Base-by-base conservation (phyloP, 176 grass and related monocot genomes). In the Eremochloa ophiuroides region DNA sequence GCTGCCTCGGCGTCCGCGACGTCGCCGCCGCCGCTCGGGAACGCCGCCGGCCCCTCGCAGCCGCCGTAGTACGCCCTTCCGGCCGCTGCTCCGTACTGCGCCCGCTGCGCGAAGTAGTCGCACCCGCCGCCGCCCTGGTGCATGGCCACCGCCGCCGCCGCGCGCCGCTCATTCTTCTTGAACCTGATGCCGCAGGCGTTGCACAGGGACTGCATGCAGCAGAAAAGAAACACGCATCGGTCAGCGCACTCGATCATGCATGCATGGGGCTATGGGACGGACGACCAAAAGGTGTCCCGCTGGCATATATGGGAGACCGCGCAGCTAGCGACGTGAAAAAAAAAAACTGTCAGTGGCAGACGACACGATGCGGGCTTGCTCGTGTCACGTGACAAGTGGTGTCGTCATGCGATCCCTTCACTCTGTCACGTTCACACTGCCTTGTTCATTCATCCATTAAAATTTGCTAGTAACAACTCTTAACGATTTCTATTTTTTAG, bases 171-270 rank as follows among this genome's bases (percentile, higher is more conserved):
- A 13, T 94, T 88, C 76, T 94, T 91, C 86, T 94, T 94, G 88
- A 84, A 94, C 71, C 92, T 79, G 83, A 94, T 94, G 41, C 92
- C 92, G 41, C 92, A 94, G 10, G 92, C 92, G 42, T 94, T 94
- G 79, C 92, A 94, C 4, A 94, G 80, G 0, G 92, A 91, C 92
- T 94, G 80, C 79, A 84, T 20, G 44, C n/a, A 58, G 4, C 55
- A 59, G 10, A 3, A n/a, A 59, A 59, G 55, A 59, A 7, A 38
- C 6, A 59, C 4, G 55, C 55, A 26, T 59, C 23, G 55, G 1
- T 59, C 55, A 59, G 55, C n/a, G 55, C n/a, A 13, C 55, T 59
- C n/a, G 53, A 2, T 9, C 3, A 55, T 23, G 51, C n/a, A 56
- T 39, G 73, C 62, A 58, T 39, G 7, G 11, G 25, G 53, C 9